phyloP scores from a whole-genome alignment of 2,329 filamentous ascomycete species.

The Calycina herbarum region DNA sequence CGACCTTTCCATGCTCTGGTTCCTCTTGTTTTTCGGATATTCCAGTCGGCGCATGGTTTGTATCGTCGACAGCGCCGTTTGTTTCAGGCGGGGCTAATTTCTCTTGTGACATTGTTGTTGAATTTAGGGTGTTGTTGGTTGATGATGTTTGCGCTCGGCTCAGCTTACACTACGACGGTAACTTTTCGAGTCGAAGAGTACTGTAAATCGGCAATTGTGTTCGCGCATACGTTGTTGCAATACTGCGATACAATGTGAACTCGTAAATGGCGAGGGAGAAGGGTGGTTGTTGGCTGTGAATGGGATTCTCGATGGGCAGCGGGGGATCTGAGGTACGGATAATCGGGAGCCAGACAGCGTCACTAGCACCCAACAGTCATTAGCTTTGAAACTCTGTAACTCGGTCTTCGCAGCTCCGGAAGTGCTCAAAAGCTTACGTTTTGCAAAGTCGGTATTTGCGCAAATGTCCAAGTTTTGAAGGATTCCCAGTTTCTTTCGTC shows the following conservation, averaged over 20 bases:
- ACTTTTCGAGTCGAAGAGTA: background rate
- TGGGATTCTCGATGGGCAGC: background rate
- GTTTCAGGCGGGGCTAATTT: slow-evolving; percentile 18
- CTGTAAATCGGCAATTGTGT: background rate
- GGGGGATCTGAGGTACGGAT: background rate
- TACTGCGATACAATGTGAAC: background rate
- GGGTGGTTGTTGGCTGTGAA: background rate
- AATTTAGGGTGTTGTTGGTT: slow-evolving; percentile 4
- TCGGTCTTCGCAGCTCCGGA: background rate
- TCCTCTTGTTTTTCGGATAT: slow-evolving; percentile 22
- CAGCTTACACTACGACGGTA: background rate
- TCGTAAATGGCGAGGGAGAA: background rate
- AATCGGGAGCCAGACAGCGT: background rate
- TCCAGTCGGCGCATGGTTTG: slow-evolving; percentile 18
- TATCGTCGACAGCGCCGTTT: slow-evolving; percentile 5
- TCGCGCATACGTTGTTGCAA: background rate
- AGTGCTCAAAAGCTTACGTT: background rate
- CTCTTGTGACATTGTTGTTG: slow-evolving; percentile 21
- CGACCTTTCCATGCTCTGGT: slow-evolving; percentile 20
- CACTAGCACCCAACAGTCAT: background rate
- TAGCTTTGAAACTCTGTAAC: background rate
- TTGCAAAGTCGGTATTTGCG: background rate
- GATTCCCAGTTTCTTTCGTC: background rate
- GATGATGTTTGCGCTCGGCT: slow-evolving; percentile 2
- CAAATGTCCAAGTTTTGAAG: background rate